A percentile compares a stretch with the other conserved stretches of the same genome.
Conservation (phyloP, 192 early-diverging fungal species). For the Powellomyces hirtus region DNA sequence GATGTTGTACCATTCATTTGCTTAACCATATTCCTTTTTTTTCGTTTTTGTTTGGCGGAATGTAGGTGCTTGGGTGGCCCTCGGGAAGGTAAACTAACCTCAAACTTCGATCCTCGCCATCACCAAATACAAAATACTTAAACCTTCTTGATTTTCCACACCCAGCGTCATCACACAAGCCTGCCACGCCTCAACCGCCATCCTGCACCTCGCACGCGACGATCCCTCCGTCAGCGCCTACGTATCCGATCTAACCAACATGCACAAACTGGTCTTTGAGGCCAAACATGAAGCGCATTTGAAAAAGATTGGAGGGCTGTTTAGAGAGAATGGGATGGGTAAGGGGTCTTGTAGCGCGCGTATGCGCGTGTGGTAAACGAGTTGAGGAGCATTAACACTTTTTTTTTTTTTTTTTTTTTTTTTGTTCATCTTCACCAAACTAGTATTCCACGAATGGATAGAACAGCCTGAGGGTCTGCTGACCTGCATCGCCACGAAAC, state of each 20-base stretch:
- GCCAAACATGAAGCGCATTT: conserved; percentile 29
- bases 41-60: no score
- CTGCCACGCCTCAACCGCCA: conserved; percentile 70
- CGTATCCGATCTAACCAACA: conserved; percentile 51
- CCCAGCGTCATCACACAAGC: conserved; percentile 70
- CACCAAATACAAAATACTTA: no score
- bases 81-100: neutral
- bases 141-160: no score
- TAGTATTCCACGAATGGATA: conserved; percentile 10
- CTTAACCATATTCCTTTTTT: neutral
- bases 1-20: neutral
- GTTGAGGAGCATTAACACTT: neutral
- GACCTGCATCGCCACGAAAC: conserved; percentile 23
- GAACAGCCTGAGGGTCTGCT: conserved; percentile 25
- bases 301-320: neutral
- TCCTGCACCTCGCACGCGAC: conserved; percentile 57
- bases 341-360: no score
- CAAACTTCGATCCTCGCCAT: no score
- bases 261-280: conserved; percentile 78
- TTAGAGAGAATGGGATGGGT: neutral
- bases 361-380: no score
- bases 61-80: neutral
- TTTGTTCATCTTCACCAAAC: neutral
- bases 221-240: conserved; percentile 65
- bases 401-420: neutral